Percentiles rank a stretch among this genome's conserved stretches.
Evolutionary conservation across 495 filamentous ascomycete species (phyloP).

Genomic region (Xylaria palmicola): DNA sequence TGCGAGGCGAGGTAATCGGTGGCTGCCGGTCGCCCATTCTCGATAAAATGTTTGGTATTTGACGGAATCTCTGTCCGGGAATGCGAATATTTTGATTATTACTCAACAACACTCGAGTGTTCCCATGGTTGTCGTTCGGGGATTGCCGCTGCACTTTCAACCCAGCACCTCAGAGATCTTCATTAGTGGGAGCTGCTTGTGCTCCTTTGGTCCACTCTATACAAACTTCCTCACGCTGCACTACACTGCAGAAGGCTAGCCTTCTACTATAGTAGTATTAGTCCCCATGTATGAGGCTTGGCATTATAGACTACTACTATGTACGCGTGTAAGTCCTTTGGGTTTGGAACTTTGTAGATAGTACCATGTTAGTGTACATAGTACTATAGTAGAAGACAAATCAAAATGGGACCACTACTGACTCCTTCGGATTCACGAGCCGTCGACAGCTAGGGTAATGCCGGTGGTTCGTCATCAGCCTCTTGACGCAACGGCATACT

Average conservation of each 20-base stretch:
- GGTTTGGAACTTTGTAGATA: slow-evolving; percentile 1
- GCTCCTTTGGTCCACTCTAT: background rate
- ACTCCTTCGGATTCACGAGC: slow-evolving; percentile 1
- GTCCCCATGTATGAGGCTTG: background rate
- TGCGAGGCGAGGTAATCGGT: background rate
- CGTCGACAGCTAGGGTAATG: background rate
- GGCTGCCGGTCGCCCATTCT: background rate
- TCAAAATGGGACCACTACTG: background rate
- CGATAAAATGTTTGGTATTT: background rate
- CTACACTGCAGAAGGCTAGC: slow-evolving; percentile 8
- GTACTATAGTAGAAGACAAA: background rate
- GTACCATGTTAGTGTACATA: too few relatives aligned
- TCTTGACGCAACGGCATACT: background rate
- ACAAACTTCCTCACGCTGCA: background rate
- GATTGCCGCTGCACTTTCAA: slow-evolving; percentile 15
- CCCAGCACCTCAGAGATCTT: slow-evolving; percentile 1
- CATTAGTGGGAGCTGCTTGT: slow-evolving; percentile 8
- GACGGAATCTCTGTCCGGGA: background rate
- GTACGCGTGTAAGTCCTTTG: too few relatives aligned
- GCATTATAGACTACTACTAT: slow-evolving; percentile 2
- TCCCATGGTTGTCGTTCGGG: slow-evolving; percentile 6
- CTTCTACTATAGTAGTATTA: too few relatives aligned
- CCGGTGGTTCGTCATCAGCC: background rate
- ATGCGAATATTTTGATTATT: background rate
- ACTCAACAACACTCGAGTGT: background rate